Evolutionary conservation across 768 basidiomycete genomes (phyloP), one percentile per base, ranked within the genome.

Genomic region (Tephrocybe sp.): DNA sequence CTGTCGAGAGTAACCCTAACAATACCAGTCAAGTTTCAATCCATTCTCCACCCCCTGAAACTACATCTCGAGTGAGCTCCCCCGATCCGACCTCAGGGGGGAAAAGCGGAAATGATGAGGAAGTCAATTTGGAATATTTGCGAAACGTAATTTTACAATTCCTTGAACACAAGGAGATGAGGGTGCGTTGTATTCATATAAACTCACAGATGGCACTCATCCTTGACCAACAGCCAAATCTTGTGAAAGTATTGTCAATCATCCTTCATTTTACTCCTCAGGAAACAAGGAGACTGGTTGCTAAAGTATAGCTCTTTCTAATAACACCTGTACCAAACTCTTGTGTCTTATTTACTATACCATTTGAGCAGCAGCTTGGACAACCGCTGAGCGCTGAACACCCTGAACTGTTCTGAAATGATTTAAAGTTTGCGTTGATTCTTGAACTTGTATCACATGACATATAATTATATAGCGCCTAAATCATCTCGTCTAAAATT

Each of bases 101-200:
- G 5, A 60, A 72, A 2, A 56, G 56, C 9, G 77, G 72, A 47
- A 80, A 79, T 9, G 94, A 98, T 36, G 95, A 96, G 62, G 96
- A 96, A 53, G 81, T 98, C 47, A 98, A 96, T 61, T 72, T 96
- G 7, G 97, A 98, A 69, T 99, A 99, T 68, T 68, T 99, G 38
- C 79, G 97, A 50, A 98, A 98, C 66, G 89, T 98, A 26, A 92
- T 98, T 49, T 67, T 99, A 38, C 97, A 98, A 65, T 99, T 99
- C 72, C 75, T 99, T 42, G 97, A 99, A 64, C 91, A 98, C 70
- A 94, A 96, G 65, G 94, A 98, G 67, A 98, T 98, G 94, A 79
- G 97, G 70, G 94, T 94, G 62, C 64, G 91, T 73, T 18, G 32
- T 4, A 21, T 35, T n/a, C 15, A 9, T 31, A 5, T 3, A 3